Evolutionary conservation across 129 eudicot species (phyloP), one percentile per base, ranked within the genome.

Genomic region (Logfia minima): DNA sequence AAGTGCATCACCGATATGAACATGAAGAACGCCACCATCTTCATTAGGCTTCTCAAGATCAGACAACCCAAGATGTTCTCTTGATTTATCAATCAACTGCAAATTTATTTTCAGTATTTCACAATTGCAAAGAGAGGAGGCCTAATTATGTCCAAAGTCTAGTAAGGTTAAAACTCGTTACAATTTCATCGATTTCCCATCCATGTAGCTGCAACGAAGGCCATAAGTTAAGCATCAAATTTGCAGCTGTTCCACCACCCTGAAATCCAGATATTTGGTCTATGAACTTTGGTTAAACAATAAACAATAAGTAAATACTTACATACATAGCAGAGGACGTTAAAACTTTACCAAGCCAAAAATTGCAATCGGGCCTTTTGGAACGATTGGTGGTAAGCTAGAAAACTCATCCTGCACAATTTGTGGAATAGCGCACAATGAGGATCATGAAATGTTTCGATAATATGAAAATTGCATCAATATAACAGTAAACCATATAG

Each of bases 241-340:
- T 94, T 9, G 97, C 94, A 43, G 90, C 92, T 34, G 99, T 95
- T 79, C 96, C 96, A 22, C 94, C 99, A 28, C 90, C 99, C 96
- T 92, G 90, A 82, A 82, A 23, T 16, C 75, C 31, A 37, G 17
- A 19, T 67, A 77, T 45, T 21, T 77, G 17, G 23, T 51, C 51
- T 69, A 43, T 43, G 32, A 70, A 43, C 48, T 45, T 70, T 39
- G 63, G 66, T 24, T 71, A 48, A 72, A 21, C 35, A 76, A 37
- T 14, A 41, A 52, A 56, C 64, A 70, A 64, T 39, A 53, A 53
- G 62, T 14, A 58, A 13, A 31, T 63, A 29, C n/a, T 45, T 45
- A 37, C 35, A 79, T 66, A 24, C 69, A 56, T 34, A 62, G n/a
- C 67, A 72, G 17, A 69, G 29, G 71, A 72, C 45, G 17, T 41